Evolutionary conservation across 75 land plant species (phyloP), one percentile per base, ranked within the genome.

Genomic region (Pseudotsuga menziesii): DNA sequence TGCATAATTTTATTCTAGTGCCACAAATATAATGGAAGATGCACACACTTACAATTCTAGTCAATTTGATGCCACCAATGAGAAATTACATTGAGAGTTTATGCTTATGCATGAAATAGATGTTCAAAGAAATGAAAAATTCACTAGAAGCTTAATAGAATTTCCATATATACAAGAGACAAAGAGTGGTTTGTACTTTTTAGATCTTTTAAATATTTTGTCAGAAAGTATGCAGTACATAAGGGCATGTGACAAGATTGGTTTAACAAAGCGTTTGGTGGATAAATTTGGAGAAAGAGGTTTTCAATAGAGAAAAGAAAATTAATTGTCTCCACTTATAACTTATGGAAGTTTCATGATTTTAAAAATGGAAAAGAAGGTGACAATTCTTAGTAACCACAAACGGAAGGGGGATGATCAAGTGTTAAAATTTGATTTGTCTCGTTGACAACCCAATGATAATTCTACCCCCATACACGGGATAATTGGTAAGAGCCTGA

Each of bases 181-280:
- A 39, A 23, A 69, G 22, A 44, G 6, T 4, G 57, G 57, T 41
- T 73, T 73, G 20, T 35, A 73, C 1, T 26, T 73, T 55, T 54
- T 57, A 55, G 57, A 73, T 13, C 16, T 54, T 73, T 25, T 25
- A 17, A 55, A 73, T 0, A n/a, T 57, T 23, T 73, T 48, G 12
- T 73, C 57, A 22, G 22, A 69, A 69, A 35, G 48, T 14, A 19
- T 69, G 52, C 8, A 4, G 52, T 69, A 41, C 23, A n/a, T 44
- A 44, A 44, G 22, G n/a, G 35, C 23, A 69, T 23, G 72, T 20
- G 1, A n/a, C 39, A 22, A 8, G 22, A 39, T 20, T 32, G 48
- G 36, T 69, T 69, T 44, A 36, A 69, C 70, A 69, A 69, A 69
- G 48, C 72, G 36, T 20, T 67, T 67, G 48, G 44, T 16, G n/a